Evolutionary conservation across 2,329 filamentous ascomycete species (phyloP).

Genomic region (Drechslera avenae): DNA sequence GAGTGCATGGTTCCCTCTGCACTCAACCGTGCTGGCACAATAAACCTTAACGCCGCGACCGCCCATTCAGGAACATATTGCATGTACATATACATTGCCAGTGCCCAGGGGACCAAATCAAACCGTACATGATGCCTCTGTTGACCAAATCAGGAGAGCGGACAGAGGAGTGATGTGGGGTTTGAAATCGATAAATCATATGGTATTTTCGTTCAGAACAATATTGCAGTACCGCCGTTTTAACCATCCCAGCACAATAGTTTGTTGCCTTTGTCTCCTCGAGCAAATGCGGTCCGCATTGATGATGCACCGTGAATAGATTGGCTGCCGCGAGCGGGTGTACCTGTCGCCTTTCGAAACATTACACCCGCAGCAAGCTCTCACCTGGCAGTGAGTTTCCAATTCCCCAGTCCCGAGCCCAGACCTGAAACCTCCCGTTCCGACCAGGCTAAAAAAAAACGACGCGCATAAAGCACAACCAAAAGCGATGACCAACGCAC

Average conservation of each 20-base stretch:
- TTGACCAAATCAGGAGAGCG: background rate
- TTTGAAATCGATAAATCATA: background rate
- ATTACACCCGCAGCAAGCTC: conserved; percentile 13
- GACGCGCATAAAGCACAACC: conserved; percentile 10
- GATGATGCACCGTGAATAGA: background rate
- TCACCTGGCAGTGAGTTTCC: background rate
- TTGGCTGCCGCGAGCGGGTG: background rate
- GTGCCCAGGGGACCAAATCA: background rate
- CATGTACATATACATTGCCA: conserved; percentile 21
- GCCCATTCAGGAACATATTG: conserved; percentile 33
- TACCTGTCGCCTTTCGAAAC: conserved; percentile 7
- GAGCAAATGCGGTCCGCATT: background rate
- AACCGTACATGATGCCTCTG: background rate
- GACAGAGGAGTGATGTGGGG: background rate
- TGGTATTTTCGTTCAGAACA: background rate
- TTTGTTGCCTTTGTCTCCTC: background rate
- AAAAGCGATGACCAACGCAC: conserved; percentile 6
- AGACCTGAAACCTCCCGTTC: background rate
- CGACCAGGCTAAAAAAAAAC: background rate
- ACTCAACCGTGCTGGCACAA: conserved; percentile 22
- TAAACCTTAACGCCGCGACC: conserved; percentile 40
- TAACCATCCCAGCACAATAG: background rate
- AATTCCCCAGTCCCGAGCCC: background rate
- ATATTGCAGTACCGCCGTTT: background rate
- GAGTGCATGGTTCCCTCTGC: conserved; percentile 18